These are phyloP conservation scores for Sechiopsis laciniata DNA, from an alignment of 306 rosid genomes.

Conservation along the genomic window DNA sequence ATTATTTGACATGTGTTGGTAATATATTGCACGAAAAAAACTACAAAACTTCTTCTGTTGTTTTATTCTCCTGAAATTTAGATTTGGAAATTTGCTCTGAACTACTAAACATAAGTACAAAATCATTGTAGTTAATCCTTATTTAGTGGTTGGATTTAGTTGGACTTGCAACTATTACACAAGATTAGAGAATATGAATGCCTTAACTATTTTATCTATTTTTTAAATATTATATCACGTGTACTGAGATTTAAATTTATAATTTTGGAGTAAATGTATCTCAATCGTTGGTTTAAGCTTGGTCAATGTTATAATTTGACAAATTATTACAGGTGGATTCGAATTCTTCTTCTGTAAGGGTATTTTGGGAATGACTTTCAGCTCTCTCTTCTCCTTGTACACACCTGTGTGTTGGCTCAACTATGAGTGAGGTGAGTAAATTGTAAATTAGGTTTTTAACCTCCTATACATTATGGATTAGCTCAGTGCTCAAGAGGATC, in stretches of 20 bases:
- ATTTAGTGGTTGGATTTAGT: background rate
- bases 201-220: background rate
- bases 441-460: too few species aligned
- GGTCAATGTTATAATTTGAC: too few species aligned
- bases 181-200: background rate
- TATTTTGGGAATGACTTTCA: too few species aligned
- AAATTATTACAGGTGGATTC: too few species aligned
- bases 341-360: too few species aligned
- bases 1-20: background rate
- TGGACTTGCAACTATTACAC: background rate
- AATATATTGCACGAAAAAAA: background rate
- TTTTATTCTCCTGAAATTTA: background rate
- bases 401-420: too few species aligned
- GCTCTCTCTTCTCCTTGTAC: too few species aligned
- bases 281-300: too few species aligned
- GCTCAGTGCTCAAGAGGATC: too few species aligned
- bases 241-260: background rate
- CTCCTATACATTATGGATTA: too few species aligned
- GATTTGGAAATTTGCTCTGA: background rate
- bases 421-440: too few species aligned
- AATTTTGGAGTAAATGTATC: background rate
- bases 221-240: background rate
- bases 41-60: background rate
- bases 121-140: background rate
- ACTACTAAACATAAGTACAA: background rate